Base-by-base conservation (phyloP, 2,329 filamentous ascomycete genomes). In the Trichoderma sp. region DNA sequence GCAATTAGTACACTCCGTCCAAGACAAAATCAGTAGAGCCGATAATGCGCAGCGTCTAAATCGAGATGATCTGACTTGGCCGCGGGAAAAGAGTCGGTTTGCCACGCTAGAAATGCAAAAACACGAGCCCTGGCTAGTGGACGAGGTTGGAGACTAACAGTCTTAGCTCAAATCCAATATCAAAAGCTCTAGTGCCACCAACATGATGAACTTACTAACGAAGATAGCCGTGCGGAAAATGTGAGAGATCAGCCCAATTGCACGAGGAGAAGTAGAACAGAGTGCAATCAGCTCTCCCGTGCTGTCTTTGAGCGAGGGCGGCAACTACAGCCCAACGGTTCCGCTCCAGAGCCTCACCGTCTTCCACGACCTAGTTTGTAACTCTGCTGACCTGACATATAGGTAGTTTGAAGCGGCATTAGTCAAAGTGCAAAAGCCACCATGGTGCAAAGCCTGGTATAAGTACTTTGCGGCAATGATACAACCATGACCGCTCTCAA, bases 81-180 rank as follows among this genome's bases (percentile, higher is more conserved):
- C 62, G 62, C 62, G 62, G 62, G 37, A 31, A 31, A 66, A 66
- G 19, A 10, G 19, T 24, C 33, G 33, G 62, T 66, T 65, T 33
- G 27, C 53, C 62, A 58, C 62, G 53, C 62, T 66, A 66, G 53
- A 57, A 57, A 29, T 47, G 37, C 19, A 47, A 53, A 53, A 33
- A 57, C 24, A 47, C 52, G 37, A 65, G 62, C 16, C 62, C 62
- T 53, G 62, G 35, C 56, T 53, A 57, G 56, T 8, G 49, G 24
- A 27, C 52, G n/a, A 47, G 62, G 31, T 37, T 21, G 52, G 62
- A 57, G 33, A 56, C 62, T 33, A 47, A 13, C 53, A 57, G 52
- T 43, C 52, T 65, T 65, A 65, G 62, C 37, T 57, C 11, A 37
- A 57, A 65, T 24, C 52, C 52, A 40, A 43, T 47, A 35, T 57